Base-by-base conservation (phyloP, 768 basidiomycete species). In the Cystofilobasidium ferigula region DNA sequence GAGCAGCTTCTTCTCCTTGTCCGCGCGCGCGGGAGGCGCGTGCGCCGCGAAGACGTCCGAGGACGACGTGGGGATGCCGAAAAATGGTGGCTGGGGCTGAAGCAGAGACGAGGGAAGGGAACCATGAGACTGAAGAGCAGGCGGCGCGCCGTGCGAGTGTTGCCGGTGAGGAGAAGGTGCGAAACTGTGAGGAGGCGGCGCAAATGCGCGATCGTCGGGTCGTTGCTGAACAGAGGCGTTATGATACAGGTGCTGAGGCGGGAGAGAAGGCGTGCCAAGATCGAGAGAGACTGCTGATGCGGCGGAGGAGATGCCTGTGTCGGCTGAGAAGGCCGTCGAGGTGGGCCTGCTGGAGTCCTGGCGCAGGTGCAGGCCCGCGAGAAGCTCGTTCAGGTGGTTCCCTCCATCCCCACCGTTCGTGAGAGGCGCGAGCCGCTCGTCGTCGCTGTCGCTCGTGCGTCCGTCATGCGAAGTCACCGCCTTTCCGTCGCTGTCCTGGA, bases 31-130 rank as follows among this genome's bases (percentile, higher is more conserved):
- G 3, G 51, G 51, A 6, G 51, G 51, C 10, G 51, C 18, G 28
- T 26, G 13, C 13, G 48, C n/a, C 7, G 48, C 48, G 48, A 5
- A 9, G 42, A 7, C 48, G 5, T 20, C 13, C 16, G 20, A 22
- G 51, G 51, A 7, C 30, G 51, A 6, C 1, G 28, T 54, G 28
- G 26, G 45, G 45, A 22, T 54, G 51, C 51, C 51, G 30, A 54
- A 54, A 54, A 32, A 54, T 54, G 51, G 51, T 32, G 51, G 30
- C 51, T 28, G 30, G 14, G 51, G 16, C 30, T 54, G 51, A 54
- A 30, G 51, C 51, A 54, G 28, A 54, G 51, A n/a, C n/a, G n/a
- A 54, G 18, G 16, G 30, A 54, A 32, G 30, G 30, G 51, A 54
- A 54, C 51, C 51, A 28, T 54, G 51, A 28, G 51, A 54, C 28